These are phyloP conservation scores for Aureobasidium musti DNA, from an alignment of 2,329 filamentous ascomycete species.

Conservation along the genomic window DNA sequence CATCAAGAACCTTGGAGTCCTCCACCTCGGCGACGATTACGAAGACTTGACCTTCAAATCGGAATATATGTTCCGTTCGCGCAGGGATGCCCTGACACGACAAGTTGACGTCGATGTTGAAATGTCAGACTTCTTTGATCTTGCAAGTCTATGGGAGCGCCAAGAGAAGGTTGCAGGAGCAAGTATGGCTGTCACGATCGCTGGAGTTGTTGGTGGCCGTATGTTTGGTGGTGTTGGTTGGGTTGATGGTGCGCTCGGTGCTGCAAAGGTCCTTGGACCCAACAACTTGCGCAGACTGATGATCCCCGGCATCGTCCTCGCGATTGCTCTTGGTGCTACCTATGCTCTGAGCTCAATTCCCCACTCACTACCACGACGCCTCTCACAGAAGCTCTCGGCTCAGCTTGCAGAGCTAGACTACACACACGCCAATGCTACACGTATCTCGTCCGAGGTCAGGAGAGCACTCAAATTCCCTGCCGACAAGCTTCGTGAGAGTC, in stretches of 20 bases:
- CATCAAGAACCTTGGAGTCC: conserved; percentile 83
- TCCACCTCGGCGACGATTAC: conserved; percentile 87
- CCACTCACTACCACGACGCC: conserved; percentile 79
- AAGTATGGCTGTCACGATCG: conserved; percentile 89
- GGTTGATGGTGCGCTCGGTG: conserved; percentile 83
- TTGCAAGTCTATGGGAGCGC: conserved; percentile 75
- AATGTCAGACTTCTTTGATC: conserved; percentile 89
- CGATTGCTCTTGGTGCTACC: conserved; percentile 70
- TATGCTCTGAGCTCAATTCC: conserved; percentile 89
- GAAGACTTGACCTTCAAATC: conserved; percentile 83
- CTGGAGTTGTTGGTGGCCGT: conserved; percentile 78
- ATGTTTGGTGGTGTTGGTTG: conserved; percentile 82
- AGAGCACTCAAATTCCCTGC: conserved; percentile 86
- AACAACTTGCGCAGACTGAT: conserved; percentile 79
- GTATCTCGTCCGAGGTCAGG: conserved; percentile 82
- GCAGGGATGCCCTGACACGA: conserved; percentile 76
- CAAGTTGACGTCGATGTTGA: conserved; percentile 88
- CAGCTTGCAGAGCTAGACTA: conserved; percentile 86
- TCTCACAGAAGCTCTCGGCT: conserved; percentile 79
- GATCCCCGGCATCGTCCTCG: conserved; percentile 74
- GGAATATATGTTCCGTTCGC: conserved; percentile 90
- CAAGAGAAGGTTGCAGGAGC: conserved; percentile 96
- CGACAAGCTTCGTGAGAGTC: conserved; percentile 77
- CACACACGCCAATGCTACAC: conserved; percentile 80
- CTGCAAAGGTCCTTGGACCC: conserved; percentile 75